phyloP scores from a whole-genome alignment of 1,284 basidiomycete species.

The Singerocomus rubriflavus region DNA sequence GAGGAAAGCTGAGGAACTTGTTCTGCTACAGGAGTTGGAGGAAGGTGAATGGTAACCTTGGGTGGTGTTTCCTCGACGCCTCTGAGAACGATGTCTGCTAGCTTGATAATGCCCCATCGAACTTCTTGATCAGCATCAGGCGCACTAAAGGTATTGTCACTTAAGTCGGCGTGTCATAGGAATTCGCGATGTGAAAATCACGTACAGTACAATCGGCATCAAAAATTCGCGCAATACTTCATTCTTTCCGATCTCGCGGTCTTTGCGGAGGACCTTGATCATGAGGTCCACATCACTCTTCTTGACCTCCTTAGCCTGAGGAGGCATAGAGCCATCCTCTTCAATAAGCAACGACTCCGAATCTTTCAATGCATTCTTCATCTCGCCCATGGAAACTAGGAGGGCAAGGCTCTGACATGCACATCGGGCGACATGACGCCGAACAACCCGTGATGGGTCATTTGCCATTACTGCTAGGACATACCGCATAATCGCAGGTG shows the following conservation, averaged over 20 bases:
- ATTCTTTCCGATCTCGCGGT: slow-evolving; percentile 83
- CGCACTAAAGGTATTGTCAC: slow-evolving; percentile 42
- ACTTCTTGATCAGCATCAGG: slow-evolving; percentile 82
- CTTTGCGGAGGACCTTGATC: slow-evolving; percentile 80
- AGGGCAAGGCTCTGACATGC: slow-evolving; percentile 88
- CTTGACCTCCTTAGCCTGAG: slow-evolving; percentile 71
- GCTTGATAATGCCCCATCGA: slow-evolving; percentile 87
- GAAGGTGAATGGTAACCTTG: slow-evolving; percentile 82
- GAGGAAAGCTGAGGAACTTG: slow-evolving; percentile 49
- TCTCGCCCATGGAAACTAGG: slow-evolving; percentile 86
- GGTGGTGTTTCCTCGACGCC: slow-evolving; percentile 82
- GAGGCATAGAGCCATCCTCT: slow-evolving; percentile 74
- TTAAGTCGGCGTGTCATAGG: slow-evolving; percentile 7
- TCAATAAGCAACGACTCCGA: slow-evolving; percentile 75
- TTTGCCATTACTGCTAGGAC: slow-evolving; percentile 86
- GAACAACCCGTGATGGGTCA: slow-evolving; percentile 81
- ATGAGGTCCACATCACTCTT: slow-evolving; percentile 78
- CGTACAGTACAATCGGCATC: slow-evolving; percentile 78
- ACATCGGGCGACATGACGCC: slow-evolving; percentile 83
- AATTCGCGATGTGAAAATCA: slow-evolving; percentile 18
- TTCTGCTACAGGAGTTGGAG: slow-evolving; percentile 72
- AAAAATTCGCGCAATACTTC: slow-evolving; percentile 75
- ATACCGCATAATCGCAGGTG: slow-evolving; percentile 82
- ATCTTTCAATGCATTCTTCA: slow-evolving; percentile 75
- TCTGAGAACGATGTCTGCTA: slow-evolving; percentile 87